These are phyloP conservation scores for Coemansia sp. DNA, from an alignment of 192 early-diverging fungal species.

Conservation along the genomic window DNA sequence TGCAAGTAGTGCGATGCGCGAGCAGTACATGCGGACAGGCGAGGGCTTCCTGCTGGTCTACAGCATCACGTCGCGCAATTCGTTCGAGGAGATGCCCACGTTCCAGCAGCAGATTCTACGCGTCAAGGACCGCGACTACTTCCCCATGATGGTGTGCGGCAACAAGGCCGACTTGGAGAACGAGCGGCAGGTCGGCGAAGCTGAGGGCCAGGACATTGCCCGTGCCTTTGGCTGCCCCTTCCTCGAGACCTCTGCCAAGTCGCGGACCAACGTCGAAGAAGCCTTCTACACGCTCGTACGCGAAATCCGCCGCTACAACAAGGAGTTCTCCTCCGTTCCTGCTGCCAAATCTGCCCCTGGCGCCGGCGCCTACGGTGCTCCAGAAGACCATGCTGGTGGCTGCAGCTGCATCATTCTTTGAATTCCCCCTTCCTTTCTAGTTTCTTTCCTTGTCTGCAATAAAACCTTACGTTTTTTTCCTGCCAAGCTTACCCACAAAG, in stretches of 20 bases:
- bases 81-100: slow-evolving; percentile 86
- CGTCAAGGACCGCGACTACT: slow-evolving; percentile 92
- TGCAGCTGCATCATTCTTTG: slow-evolving; percentile 65
- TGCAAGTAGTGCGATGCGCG: slow-evolving; percentile 71
- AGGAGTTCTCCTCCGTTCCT: slow-evolving; percentile 58
- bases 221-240: slow-evolving; percentile 71
- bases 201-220: slow-evolving; percentile 83
- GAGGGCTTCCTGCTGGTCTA: slow-evolving; percentile 95
- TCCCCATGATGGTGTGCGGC: slow-evolving; percentile 87
- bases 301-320: slow-evolving; percentile 77
- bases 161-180: slow-evolving; percentile 88
- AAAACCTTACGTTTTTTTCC: no score
- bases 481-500: no score
- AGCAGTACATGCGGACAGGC: slow-evolving; percentile 96
- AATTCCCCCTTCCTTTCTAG: slow-evolving; percentile 11
- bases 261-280: slow-evolving; percentile 89
- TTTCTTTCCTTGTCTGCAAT: background rate
- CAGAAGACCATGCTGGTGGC: slow-evolving; percentile 43
- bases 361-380: slow-evolving; percentile 33
- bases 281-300: slow-evolving; percentile 86
- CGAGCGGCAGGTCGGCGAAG: slow-evolving; percentile 78
- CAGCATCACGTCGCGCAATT: slow-evolving; percentile 85
- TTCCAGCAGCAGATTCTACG: slow-evolving; percentile 92
- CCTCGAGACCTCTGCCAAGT: slow-evolving; percentile 88
- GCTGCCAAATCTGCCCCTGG: slow-evolving; percentile 15